phyloP scores from a whole-genome alignment of 192 early-diverging fungal genomes.

The Backusella mclennaniae region DNA sequence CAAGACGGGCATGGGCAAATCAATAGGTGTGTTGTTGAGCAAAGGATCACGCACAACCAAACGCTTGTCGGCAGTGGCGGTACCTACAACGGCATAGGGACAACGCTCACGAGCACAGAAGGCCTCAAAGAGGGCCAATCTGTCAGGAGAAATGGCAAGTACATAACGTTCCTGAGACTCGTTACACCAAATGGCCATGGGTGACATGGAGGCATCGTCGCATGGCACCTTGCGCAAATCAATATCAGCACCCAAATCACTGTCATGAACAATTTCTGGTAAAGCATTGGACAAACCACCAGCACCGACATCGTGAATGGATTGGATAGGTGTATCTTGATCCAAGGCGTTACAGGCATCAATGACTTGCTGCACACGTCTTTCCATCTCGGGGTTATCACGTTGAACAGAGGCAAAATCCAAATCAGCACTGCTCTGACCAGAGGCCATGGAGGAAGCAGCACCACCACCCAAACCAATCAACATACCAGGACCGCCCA shows the following conservation, averaged over 20 bases:
- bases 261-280: conserved; percentile 97
- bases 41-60: conserved; percentile 81
- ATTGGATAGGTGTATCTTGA: conserved; percentile 83
- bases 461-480: conserved; percentile 99
- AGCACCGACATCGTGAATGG: conserved; percentile 98
- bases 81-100: conserved; percentile 87
- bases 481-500: conserved; percentile 97
- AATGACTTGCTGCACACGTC: conserved; percentile 95
- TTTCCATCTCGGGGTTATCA: conserved; percentile 99
- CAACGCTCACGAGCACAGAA: conserved; percentile 92
- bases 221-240: conserved; percentile 89
- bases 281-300: conserved; percentile 98
- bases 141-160: conserved; percentile 77
- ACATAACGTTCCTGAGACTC: conserved; percentile 99
- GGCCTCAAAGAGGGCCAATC: conserved; percentile 62
- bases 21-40: conserved; percentile 66
- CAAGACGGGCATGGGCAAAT: conserved; percentile 92
- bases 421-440: conserved; percentile 81
- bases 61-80: conserved; percentile 77
- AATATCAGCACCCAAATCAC: conserved; percentile 85
- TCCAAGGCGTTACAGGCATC: conserved; percentile 89
- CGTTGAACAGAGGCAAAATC: conserved; percentile 99
- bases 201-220: conserved; percentile 91
- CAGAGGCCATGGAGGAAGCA: conserved; percentile 92
- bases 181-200: conserved; percentile 99